phyloP scores from a whole-genome alignment of 257 asterid species.

The Lycium barbarum region DNA sequence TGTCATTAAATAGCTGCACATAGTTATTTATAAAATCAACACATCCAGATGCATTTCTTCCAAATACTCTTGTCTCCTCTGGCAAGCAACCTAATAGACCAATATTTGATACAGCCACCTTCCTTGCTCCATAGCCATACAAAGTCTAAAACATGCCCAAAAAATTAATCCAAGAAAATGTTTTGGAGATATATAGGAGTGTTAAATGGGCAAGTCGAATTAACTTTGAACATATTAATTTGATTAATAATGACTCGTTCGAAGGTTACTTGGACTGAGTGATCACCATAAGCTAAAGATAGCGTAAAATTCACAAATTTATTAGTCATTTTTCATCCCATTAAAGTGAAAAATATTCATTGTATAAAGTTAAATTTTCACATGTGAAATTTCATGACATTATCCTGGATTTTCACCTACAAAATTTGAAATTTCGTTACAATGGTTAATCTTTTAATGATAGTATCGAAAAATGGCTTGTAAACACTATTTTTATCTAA shows the following conservation, averaged over 20 bases:
- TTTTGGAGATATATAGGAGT: neutral
- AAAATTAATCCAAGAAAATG: neutral
- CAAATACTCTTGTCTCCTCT: neutral
- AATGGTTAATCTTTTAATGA: neutral
- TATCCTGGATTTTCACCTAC: accelerated
- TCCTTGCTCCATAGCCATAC: constrained; percentile 37
- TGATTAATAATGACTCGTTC: accelerated
- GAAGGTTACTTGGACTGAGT: neutral
- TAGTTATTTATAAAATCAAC: constrained; percentile 32
- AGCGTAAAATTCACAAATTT: neutral
- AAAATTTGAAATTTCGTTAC: neutral
- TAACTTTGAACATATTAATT: neutral
- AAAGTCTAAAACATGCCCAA: constrained; percentile 14
- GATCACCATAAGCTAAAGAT: no score
- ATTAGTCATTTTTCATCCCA: neutral
- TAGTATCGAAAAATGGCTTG: neutral
- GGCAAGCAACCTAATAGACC: constrained; percentile 38
- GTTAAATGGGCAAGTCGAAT: neutral
- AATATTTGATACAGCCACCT: constrained; percentile 32
- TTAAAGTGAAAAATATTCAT: neutral
- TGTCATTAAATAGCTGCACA: constrained; percentile 28
- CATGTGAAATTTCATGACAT: neutral
- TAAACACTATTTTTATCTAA: neutral
- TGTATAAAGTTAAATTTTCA: accelerated
- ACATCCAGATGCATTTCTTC: constrained; percentile 33